Conservation (phyloP, 768 basidiomycete genomes). For the Floccularia luteovirens region DNA sequence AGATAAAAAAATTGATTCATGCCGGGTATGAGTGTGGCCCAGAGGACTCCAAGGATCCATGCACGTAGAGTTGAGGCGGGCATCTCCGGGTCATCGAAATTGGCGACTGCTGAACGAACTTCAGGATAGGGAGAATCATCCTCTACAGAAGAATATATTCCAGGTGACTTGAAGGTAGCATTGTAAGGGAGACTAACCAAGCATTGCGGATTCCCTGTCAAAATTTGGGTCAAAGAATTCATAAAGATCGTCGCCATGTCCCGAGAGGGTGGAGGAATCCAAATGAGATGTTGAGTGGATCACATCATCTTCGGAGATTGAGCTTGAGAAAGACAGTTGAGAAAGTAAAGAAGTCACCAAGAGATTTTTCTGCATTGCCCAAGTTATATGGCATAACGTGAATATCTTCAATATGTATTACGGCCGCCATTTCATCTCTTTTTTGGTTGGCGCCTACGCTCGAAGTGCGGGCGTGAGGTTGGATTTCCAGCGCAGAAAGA, state of each 20-base stretch:
- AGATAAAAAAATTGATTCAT: constrained; percentile 78
- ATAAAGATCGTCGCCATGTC: constrained; percentile 15
- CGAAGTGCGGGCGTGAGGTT: constrained; percentile 14
- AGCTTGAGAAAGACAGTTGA: too few species aligned
- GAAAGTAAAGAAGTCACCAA: constrained; percentile 13
- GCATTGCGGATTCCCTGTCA: constrained; percentile 18
- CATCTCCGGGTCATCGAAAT: constrained; percentile 62
- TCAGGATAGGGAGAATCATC: constrained; percentile 86
- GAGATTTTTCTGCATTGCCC: constrained; percentile 23
- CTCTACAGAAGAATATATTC: constrained; percentile 14
- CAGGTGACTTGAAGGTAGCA: not conserved
- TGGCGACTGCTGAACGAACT: constrained; percentile 70
- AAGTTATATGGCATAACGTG: constrained; percentile 15
- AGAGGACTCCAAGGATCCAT: constrained; percentile 50
- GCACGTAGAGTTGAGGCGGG: constrained; percentile 51
- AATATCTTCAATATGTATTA: constrained; percentile 19
- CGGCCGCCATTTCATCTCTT: constrained; percentile 28
- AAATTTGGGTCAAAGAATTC: constrained; percentile 28
- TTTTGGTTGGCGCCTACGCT: constrained; percentile 13
- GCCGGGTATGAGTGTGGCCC: constrained; percentile 57
- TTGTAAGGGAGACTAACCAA: constrained; percentile 12
- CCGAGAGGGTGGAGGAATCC: constrained; percentile 17
- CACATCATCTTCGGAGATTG: constrained; percentile 12
- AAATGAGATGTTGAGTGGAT: constrained; percentile 12
- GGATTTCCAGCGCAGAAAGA: constrained; percentile 18